Evolutionary conservation across 495 filamentous ascomycete genomes (phyloP), one percentile per base, ranked within the genome.

Genomic region (Penicillium cosmopolitanum): DNA sequence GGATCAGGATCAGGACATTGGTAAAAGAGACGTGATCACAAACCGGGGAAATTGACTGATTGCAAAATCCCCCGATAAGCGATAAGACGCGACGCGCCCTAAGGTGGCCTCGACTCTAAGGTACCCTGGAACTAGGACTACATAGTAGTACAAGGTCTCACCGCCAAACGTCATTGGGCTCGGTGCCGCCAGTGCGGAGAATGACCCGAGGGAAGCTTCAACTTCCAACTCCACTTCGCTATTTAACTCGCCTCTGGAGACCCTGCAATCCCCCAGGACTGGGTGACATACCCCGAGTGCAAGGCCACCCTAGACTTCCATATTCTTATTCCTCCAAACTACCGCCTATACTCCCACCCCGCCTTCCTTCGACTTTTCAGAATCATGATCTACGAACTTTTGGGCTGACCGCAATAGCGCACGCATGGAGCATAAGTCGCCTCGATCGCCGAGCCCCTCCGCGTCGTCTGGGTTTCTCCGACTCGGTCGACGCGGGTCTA

Each of bases 401-500:
- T 25, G 53, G 56, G 48, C 57, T 44, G 57, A 65, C 57, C 56
- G 54, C 59, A 56, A 55, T 40, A 47, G 15, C 50, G 38, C 55
- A 52, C 50, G 50, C 47, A 83, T 83, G 82, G 72, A 68, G 60
- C 73, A 73, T 40, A 75, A 67, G 57, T 69, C 68, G 33, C 69
- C 69, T 64, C 70, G 68, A 58, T 71, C 68, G 42, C 64, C 67
- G 40, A 80, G 78, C 61, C 78, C 77, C 35, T 77, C 80, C 35
- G 64, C 70, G 40, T 81, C 79, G 43, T 73, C 79, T 7, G 67
- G 73, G 40, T 74, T 78, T 50, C 66, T 77, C 47, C 77, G 77
- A 4, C 73, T 78, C 16, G 75, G 76, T 18, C 72, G 73, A 47
- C 79, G 77, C 43, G 86, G 82, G 16, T 94, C 91, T 4, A 66